Percentiles rank a stretch among this genome's conserved stretches.
These are phyloP conservation scores for Paraphaeosphaeria sporulosa DNA, from an alignment of 2,329 filamentous ascomycete genomes.

Conservation along the genomic window DNA sequence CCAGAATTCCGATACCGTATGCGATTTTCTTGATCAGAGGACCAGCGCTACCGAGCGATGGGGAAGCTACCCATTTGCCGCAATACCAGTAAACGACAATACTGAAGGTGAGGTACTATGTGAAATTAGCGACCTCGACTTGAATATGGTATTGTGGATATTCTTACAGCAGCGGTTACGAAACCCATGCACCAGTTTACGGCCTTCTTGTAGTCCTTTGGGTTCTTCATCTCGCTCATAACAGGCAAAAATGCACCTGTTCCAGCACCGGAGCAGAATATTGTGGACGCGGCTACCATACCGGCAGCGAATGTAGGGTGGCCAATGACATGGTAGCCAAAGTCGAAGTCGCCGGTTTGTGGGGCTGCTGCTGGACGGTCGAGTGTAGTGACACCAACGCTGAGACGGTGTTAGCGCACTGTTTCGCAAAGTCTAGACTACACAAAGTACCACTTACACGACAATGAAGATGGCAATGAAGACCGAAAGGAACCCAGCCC, in stretches of 20 bases:
- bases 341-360: constrained; percentile 64
- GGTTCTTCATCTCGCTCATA: constrained; percentile 69
- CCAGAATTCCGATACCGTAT: constrained; percentile 65
- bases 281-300: constrained; percentile 63
- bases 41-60: constrained; percentile 67
- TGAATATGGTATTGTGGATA: background rate
- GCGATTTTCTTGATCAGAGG: constrained; percentile 65
- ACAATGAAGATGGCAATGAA: constrained; percentile 66
- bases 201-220: constrained; percentile 67
- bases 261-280: constrained; percentile 67
- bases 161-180: constrained; percentile 59
- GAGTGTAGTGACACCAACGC: constrained; percentile 63
- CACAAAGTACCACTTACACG: constrained; percentile 41
- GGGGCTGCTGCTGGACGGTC: constrained; percentile 69
- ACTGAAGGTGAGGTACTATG: constrained; percentile 50
- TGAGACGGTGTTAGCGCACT: constrained; percentile 14
- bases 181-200: constrained; percentile 67
- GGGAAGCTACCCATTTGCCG: constrained; percentile 67
- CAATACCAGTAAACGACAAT: constrained; percentile 69
- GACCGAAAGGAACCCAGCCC: constrained; percentile 66
- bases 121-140: background rate
- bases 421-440: background rate
- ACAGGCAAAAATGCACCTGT: constrained; percentile 70
- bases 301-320: constrained; percentile 66
- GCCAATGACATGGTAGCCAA: constrained; percentile 65